Base-by-base conservation (phyloP, 1,139 yeast genomes). In the Pichia terricola region DNA sequence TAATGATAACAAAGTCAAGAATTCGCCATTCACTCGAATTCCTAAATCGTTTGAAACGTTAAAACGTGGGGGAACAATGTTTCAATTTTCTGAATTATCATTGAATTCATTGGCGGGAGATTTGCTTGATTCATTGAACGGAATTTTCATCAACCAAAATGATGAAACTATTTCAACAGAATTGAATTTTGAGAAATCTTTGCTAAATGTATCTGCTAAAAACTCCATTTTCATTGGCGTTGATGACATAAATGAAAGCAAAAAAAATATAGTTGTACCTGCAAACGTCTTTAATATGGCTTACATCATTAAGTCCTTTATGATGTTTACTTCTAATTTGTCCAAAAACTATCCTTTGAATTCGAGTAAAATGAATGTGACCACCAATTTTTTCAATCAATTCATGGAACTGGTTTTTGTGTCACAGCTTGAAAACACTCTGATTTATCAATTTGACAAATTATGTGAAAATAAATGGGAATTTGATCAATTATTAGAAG, bases 231-330 rank as follows among this genome's bases (percentile, higher is more conserved):
- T 75, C 54, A 73, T 83, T 40, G 77, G 79, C 43, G 76, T 69
- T 50, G 84, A 78, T 50, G 52, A 56, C 31, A 31, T 42, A 2
- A 63, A 72, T 4, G 70, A 70, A 51, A 70, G 77, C 11, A 71
- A 72, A 51, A 81, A 83, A 45, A 81, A 81, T 48, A 74, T 82
- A 1, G 67, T 89, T 38, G 85, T 85, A 1, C 80, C 84, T 0
- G 78, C 87, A 4, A 79, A 79, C 55, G 73, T 87, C n/a, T 79
- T 83, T 63, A 86, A 88, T 56, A 85, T 88, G 81, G 73, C 94
- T 52, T 74, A 85, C 3, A 73, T 87, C 28, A 61, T 80, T 46
- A 86, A 79, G 46, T 74, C 76, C 41, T 74, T 81, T 32, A 70
- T 81, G 41, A 63, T 74, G 11, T 80, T 81, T 53, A 63, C 74